These are phyloP conservation scores for Megacollybia marginata DNA, from an alignment of 768 basidiomycete genomes.

Conservation along the genomic window DNA sequence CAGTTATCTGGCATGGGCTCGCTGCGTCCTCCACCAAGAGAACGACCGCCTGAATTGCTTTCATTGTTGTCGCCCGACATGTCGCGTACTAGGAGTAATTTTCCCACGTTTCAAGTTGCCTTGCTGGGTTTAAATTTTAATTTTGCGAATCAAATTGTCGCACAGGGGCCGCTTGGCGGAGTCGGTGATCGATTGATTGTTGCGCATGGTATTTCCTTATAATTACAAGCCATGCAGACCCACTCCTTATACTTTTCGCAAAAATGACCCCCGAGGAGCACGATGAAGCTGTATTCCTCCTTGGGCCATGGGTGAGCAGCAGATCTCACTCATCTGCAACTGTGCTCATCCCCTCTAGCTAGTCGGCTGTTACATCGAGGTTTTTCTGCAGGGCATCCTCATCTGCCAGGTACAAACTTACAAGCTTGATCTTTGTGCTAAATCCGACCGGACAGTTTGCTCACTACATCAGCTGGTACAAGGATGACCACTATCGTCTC, in stretches of 20 bases:
- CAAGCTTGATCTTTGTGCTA: background rate
- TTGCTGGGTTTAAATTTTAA: background rate
- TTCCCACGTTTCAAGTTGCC: background rate
- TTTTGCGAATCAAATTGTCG: background rate
- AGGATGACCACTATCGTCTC: conserved; percentile 13
- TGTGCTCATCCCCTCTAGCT: conserved; percentile 11
- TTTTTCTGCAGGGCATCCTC: conserved; percentile 23
- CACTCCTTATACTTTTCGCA: no score
- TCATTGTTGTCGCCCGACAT: conserved; percentile 33
- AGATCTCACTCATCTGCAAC: background rate
- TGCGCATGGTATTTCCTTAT: background rate
- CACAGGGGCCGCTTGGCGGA: no score
- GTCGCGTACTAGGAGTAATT: background rate
- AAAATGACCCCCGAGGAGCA: conserved; percentile 18
- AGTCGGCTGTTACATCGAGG: conserved; percentile 19
- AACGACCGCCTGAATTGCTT: conserved; percentile 29
- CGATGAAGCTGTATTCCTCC: conserved; percentile 15
- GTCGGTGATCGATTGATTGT: background rate
- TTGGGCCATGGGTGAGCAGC: conserved; percentile 25
- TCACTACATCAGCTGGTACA: conserved; percentile 17
- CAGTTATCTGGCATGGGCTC: conserved; percentile 44
- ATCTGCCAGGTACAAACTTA: conserved; percentile 20
- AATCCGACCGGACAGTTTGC: conserved; percentile 13
- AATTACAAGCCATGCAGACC: no score
- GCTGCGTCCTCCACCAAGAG: conserved; percentile 38